Percentiles rank a stretch among this genome's conserved stretches.
Evolutionary conservation across 805 yeast species (phyloP).

Genomic region (Yarrowia sp.): DNA sequence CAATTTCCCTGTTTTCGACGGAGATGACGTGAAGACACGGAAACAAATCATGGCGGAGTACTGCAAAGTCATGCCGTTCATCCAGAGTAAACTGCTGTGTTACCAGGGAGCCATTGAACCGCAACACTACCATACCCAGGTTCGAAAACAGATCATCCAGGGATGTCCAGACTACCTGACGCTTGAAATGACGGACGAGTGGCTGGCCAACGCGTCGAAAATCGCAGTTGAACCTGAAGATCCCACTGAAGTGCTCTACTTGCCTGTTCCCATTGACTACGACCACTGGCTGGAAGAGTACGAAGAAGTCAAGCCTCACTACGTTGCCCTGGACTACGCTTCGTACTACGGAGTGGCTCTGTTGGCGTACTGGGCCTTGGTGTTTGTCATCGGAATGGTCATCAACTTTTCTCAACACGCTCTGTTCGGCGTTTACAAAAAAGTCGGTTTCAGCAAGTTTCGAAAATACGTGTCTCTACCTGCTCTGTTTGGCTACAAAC

Average conservation of each 20-base stretch:
- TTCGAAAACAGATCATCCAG: constrained; percentile 17
- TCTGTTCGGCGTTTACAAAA: constrained; percentile 26
- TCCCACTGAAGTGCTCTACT: not conserved
- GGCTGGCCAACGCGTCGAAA: constrained; percentile 1
- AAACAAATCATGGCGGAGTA: not conserved
- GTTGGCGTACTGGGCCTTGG: constrained; percentile 49
- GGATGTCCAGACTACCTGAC: constrained; percentile 5
- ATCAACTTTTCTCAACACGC: constrained; percentile 41
- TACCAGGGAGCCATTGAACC: constrained; percentile 15
- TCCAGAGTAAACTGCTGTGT: constrained; percentile 23
- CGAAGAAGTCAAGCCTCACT: constrained; percentile 23
- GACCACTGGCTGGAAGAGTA: constrained; percentile 27
- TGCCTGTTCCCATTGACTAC: constrained; percentile 11
- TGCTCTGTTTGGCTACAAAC: constrained; percentile 47
- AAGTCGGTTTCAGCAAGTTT: constrained; percentile 41
- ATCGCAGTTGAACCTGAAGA: constrained; percentile 7
- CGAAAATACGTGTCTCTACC: constrained; percentile 49
- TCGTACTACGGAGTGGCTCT: constrained; percentile 45
- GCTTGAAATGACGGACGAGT: constrained; percentile 3
- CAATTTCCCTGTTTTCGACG: not conserved
- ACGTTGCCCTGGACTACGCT: constrained; percentile 20
- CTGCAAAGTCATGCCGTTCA: constrained; percentile 14
- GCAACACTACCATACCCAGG: constrained; percentile 23
- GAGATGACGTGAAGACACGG: not conserved
- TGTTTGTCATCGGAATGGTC: constrained; percentile 44